Percentiles rank a stretch among this genome's conserved stretches.
Conservation (phyloP, 1,139 yeast species). For the Geotrichum siamense region DNA sequence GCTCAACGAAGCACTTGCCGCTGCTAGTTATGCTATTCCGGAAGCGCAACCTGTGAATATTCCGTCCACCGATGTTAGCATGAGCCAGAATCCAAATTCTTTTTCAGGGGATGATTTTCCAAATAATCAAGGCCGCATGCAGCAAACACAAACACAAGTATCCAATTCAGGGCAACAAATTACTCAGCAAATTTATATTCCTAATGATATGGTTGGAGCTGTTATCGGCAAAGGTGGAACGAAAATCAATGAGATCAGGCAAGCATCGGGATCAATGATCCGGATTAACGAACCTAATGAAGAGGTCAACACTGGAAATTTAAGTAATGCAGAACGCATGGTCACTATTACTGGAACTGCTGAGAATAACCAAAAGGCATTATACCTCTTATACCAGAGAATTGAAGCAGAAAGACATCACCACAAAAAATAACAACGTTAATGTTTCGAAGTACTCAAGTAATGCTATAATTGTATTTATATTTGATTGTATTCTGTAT, state of each 20-base stretch:
- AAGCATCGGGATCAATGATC: slow-evolving; percentile 65
- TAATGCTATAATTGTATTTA: no score
- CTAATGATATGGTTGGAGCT: slow-evolving; percentile 76
- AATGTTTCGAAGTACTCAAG: no score
- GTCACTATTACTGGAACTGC: slow-evolving; percentile 65
- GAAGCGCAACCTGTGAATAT: background rate
- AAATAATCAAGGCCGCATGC: slow-evolving; percentile 19
- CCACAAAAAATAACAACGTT: slow-evolving; percentile 13
- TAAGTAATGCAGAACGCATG: slow-evolving; percentile 46
- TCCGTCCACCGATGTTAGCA: background rate
- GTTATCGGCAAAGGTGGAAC: slow-evolving; percentile 76
- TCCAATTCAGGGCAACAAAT: slow-evolving; percentile 26
- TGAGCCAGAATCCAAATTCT: slow-evolving; percentile 3
- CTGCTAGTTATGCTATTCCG: slow-evolving; percentile 18
- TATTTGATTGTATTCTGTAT: no score
- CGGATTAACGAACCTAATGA: slow-evolving; percentile 20
- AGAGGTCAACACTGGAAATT: slow-evolving; percentile 4
- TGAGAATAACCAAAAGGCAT: slow-evolving; percentile 43
- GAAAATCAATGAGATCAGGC: slow-evolving; percentile 73
- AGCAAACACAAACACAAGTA: slow-evolving; percentile 24
- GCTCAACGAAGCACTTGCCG: slow-evolving; percentile 22
- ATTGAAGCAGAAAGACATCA: slow-evolving; percentile 27
- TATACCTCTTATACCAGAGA: slow-evolving; percentile 25
- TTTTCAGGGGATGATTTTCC: slow-evolving; percentile 9
- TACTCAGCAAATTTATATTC: slow-evolving; percentile 45